Base-by-base conservation (phyloP, 2,329 filamentous ascomycete genomes). In the Penicillium sp. region DNA sequence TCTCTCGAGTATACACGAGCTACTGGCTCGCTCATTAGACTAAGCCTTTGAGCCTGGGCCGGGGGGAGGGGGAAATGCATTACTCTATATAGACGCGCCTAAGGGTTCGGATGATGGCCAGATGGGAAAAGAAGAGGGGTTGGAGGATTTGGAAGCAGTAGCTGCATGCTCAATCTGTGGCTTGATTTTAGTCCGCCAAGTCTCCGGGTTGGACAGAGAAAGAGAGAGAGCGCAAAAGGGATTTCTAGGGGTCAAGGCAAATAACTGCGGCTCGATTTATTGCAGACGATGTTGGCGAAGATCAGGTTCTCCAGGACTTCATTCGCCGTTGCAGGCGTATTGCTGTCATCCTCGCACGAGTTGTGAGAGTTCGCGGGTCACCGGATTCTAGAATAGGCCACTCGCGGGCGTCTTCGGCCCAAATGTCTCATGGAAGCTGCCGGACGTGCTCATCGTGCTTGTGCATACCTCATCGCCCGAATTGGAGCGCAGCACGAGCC, bases 321-420 rank as follows among this genome's bases (percentile, higher is more conserved):
- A 51, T 55, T 50, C 44, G 42, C 38, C 44, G 48, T 53, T 47
- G 56, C 18, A 21, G 53, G 53, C 42, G 23, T 47, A 15, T 39
- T 26, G 42, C 42, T 57, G 53, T 51, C 54, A 64, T 60, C 61
- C 61, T 63, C 56, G 61, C 55, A 63, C 57, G 56, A 52, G 51
- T 56, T 61, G 61, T 60, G 60, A 64, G 58, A 57, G 54, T 50
- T 58, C 53, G 54, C 49, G 61, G 61, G 60, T 56, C 58, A 60
- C 58, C 61, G 61, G 60, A 64, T 63, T 64, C 47, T 63, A 45
- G 58, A 63, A 60, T 53, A 57, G 60, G 57, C 61, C 61, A 63
- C 61, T 63, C 58, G 61, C 56, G 52, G 55, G 57, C 51, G 6
- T 49, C 56, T 49, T 60, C 59, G 60, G 60, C 52, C 57, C 45